Evolutionary conservation across 2,329 filamentous ascomycete genomes (phyloP), one percentile per base, ranked within the genome.

Genomic region (Ampelomyces quisqualis): DNA sequence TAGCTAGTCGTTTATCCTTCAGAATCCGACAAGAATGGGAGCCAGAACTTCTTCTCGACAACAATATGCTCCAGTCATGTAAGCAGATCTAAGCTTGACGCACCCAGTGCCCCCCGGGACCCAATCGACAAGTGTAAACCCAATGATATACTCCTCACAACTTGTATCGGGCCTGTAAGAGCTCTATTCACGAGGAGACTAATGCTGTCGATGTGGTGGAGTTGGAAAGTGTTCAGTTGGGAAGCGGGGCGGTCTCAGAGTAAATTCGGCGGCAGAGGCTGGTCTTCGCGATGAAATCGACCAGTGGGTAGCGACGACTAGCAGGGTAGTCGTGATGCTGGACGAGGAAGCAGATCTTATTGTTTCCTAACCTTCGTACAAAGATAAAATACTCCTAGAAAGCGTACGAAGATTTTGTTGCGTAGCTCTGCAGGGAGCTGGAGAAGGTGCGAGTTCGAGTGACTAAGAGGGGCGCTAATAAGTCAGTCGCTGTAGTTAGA

Each of bases 371-470:
- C 15, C 26, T 4, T 5, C 26, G 26, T 6, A 28, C n/a, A 3
- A 28, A 5, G 26, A 28, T 28, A 8, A 11, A 14, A 14, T 28
- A 14, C 26, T 28, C n/a, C 26, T 14, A 14, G 26, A 31, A 19
- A 31, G 28, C 15, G 15, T 31, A 19, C 17, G 17, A 18, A 33
- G 10, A 29, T 37, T 3, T 10, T 30, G 34, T 38, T 38, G 18
- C 27, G 34, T 7, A 37, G 7, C 17, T 37, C 34, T 9, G 24
- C 34, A 2, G 34, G 34, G 6, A 38, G 34, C 8, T 15, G 26
- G 18, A 38, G 34, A 13, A 38, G 26, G 11, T 26, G 34, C 2
- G 34, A 38, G 26, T 14, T 5, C 15, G 13, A 14, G n/a, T 28
- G 6, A 14, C 15, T 28, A 5, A 14, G n/a, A 28, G 26, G n/a